Evolutionary conservation across 495 filamentous ascomycete genomes (phyloP).

Genomic region (Tetracladium setigerum): DNA sequence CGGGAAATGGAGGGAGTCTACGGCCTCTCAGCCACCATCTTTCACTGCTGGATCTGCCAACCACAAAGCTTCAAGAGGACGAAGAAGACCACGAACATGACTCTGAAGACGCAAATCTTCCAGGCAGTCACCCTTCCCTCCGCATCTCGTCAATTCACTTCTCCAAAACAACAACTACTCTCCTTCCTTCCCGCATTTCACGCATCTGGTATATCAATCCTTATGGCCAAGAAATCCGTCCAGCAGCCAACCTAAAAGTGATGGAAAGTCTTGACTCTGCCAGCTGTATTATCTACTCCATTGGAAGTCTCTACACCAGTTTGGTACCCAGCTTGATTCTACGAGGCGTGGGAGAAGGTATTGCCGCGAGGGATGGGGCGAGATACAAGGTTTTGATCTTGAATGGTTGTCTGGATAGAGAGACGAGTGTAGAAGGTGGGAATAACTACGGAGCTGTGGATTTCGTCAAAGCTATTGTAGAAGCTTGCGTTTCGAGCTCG

Average conservation of each 20-base stretch:
- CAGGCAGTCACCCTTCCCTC: constrained; percentile 72
- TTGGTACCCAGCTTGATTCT: constrained; percentile 72
- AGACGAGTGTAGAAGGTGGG: constrained; percentile 58
- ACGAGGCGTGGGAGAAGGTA: constrained; percentile 51
- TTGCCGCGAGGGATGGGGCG: constrained; percentile 33
- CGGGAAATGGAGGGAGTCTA: not conserved
- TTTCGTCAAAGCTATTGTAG: constrained; percentile 70
- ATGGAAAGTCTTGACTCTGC: constrained; percentile 54
- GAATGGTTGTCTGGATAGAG: constrained; percentile 75
- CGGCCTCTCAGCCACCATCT: constrained; percentile 1
- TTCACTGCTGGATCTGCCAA: constrained; percentile 5
- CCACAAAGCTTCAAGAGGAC: not conserved
- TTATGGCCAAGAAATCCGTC: constrained; percentile 84
- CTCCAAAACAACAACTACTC: constrained; percentile 57
- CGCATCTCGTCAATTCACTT: constrained; percentile 74
- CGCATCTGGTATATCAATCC: constrained; percentile 97
- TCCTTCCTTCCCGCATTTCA: constrained; percentile 67
- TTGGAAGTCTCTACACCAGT: constrained; percentile 78
- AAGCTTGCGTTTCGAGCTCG: constrained; percentile 43
- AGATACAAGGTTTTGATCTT: constrained; percentile 77
- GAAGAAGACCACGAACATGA: constrained; percentile 27
- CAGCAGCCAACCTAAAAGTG: constrained; percentile 71
- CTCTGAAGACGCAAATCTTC: constrained; percentile 82
- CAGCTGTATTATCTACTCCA: constrained; percentile 74
- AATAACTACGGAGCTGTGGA: constrained; percentile 61